phyloP scores from a whole-genome alignment of 208 protist genomes.

The Leptomonas pyrrhocoris region DNA sequence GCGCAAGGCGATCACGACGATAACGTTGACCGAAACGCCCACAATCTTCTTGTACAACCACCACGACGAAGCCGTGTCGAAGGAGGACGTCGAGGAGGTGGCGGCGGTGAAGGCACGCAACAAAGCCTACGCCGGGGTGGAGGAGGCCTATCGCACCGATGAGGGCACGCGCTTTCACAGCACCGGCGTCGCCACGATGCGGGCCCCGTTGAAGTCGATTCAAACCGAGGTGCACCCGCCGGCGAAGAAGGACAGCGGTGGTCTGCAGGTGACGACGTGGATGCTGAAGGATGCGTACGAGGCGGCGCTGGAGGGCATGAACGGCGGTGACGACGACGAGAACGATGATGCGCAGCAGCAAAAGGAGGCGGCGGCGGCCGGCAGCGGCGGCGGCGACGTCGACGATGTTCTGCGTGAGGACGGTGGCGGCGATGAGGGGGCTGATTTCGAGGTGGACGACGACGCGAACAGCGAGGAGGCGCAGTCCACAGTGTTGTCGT shows the following conservation, averaged over 20 bases:
- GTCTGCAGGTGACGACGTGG: conserved; percentile 85
- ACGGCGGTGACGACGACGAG: conserved; percentile 53
- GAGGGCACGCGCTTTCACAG: conserved; percentile 82
- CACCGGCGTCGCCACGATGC: conserved; percentile 85
- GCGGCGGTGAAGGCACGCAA: conserved; percentile 54
- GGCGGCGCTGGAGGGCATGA: conserved; percentile 42
- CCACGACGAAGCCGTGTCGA: conserved; percentile 85
- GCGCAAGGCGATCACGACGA: conserved; percentile 57
- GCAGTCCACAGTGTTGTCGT: conserved; percentile 35
- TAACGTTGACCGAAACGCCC: conserved; percentile 83
- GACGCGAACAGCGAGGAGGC: conserved; percentile 42
- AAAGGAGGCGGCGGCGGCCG: conserved; percentile 3
- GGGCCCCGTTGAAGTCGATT: conserved; percentile 77
- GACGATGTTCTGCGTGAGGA: conserved; percentile 56
- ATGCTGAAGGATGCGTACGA: conserved; percentile 88
- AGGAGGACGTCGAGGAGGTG: conserved; percentile 57
- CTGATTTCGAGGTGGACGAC: conserved; percentile 20
- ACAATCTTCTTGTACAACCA: conserved; percentile 87
- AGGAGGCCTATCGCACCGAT: conserved; percentile 65
- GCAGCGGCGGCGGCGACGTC: conserved; percentile 14
- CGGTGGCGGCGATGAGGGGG: conserved; percentile 26
- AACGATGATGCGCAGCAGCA: conserved; percentile 43
- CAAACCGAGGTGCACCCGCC: conserved; percentile 85
- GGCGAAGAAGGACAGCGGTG: conserved; percentile 50
- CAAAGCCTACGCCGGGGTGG: conserved; percentile 42